Conservation (phyloP, 2,329 filamentous ascomycete genomes). For the Neophaeococcomyces aloes region DNA sequence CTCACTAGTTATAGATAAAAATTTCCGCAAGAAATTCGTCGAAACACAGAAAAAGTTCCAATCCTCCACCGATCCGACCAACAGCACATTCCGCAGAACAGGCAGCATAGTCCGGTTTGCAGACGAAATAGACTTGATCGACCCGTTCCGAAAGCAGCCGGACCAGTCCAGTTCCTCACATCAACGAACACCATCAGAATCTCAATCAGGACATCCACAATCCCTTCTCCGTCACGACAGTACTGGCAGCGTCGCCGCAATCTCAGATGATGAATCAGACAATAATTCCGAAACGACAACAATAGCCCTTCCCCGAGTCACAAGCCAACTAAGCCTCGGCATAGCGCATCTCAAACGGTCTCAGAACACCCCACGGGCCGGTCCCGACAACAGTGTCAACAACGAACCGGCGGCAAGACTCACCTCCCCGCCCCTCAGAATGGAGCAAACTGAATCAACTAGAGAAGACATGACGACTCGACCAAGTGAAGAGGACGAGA, state of each 20-base stretch:
- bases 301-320: conserved; percentile 14
- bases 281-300: too few species aligned
- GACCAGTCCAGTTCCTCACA: not conserved
- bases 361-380: too few species aligned
- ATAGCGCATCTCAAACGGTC: conserved; percentile 12
- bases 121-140: conserved; percentile 14
- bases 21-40: conserved; percentile 30
- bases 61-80: conserved; percentile 16
- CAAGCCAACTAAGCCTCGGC: conserved; percentile 23
- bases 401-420: too few species aligned
- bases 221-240: conserved; percentile 3
- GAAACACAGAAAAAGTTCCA: conserved; percentile 21
- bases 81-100: conserved; percentile 13
- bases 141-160: conserved; percentile 6
- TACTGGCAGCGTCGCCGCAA: conserved; percentile 9
- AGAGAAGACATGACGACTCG: conserved; percentile 13
- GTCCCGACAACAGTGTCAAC: too few species aligned
- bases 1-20: conserved; percentile 26
- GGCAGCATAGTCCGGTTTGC: conserved; percentile 19
- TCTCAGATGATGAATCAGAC: conserved; percentile 10
- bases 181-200: not conserved
- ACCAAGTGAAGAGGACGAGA: conserved; percentile 13
- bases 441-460: conserved; percentile 8
- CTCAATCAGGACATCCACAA: not conserved
- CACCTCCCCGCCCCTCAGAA: conserved; percentile 4